phyloP scores from a whole-genome alignment of 305 asterid genomes.

The Vinca major region DNA sequence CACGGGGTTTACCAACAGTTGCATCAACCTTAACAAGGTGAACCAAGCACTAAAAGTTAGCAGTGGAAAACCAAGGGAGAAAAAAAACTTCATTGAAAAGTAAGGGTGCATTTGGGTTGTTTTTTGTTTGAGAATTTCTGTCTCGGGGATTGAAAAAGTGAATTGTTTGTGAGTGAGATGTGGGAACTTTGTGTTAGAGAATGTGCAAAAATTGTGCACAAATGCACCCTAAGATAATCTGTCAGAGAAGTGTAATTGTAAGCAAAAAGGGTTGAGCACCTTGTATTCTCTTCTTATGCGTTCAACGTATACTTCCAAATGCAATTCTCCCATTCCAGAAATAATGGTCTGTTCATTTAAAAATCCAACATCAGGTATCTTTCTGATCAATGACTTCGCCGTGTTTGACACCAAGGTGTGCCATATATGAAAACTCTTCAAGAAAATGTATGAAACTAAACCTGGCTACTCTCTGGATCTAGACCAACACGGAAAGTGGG shows the following conservation, averaged over 20 bases:
- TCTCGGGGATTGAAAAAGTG: too few relatives aligned
- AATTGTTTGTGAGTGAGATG: too few relatives aligned
- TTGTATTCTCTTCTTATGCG: constrained; percentile 95
- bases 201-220: too few relatives aligned
- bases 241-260: background rate
- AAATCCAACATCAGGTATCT: background rate
- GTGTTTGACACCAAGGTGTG: background rate
- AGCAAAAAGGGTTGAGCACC: constrained; percentile 32
- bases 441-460: constrained; percentile 19
- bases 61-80: background rate
- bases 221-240: background rate
- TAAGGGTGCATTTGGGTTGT: too few relatives aligned
- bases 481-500: constrained; percentile 97
- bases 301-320: constrained; percentile 91
- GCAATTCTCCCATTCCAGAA: constrained; percentile 99
- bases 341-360: constrained; percentile 76
- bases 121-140: too few relatives aligned
- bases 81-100: background rate
- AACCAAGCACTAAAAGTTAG: constrained; percentile 9
- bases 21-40: constrained; percentile 70
- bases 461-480: constrained; percentile 97
- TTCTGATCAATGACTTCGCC: constrained; percentile 2
- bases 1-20: constrained; percentile 91
- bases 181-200: too few relatives aligned
- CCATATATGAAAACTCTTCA: constrained; percentile 8